phyloP scores from a whole-genome alignment of 331 rosid genomes.

The Acacia pycnantha region DNA sequence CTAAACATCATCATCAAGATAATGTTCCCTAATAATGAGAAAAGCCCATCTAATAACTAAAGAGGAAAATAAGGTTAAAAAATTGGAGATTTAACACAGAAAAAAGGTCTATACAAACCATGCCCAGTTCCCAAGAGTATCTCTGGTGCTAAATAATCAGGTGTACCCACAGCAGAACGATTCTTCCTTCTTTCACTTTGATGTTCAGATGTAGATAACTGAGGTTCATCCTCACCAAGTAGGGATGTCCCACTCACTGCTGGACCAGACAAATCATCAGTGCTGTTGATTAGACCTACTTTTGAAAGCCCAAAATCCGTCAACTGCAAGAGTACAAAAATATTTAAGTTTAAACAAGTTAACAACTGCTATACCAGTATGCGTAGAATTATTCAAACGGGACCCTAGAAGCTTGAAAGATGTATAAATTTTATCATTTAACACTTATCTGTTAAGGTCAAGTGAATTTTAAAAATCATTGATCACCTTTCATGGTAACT shows the following conservation, averaged over 20 bases:
- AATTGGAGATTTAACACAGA: slow-evolving; percentile 35
- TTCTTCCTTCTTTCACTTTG: slow-evolving; percentile 86
- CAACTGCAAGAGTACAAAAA: slow-evolving; percentile 56
- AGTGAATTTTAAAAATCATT: neutral
- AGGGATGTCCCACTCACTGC: slow-evolving; percentile 81
- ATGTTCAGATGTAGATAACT: slow-evolving; percentile 61
- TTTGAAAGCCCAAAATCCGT: slow-evolving; percentile 98
- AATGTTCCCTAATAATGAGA: slow-evolving; percentile 22
- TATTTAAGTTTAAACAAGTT: slow-evolving; percentile 6
- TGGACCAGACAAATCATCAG: slow-evolving; percentile 96
- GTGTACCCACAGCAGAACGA: slow-evolving; percentile 98
- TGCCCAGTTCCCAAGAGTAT: slow-evolving; percentile 99
- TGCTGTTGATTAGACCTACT: slow-evolving; percentile 99
- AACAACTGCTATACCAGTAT: slow-evolving; percentile 3
- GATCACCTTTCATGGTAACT: neutral
- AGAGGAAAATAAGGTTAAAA: slow-evolving; percentile 27
- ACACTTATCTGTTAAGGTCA: neutral
- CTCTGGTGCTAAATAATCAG: slow-evolving; percentile 99
- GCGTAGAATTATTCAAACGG: slow-evolving; percentile 9
- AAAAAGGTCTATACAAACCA: slow-evolving; percentile 74
- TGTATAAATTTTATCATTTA: neutral
- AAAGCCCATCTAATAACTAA: slow-evolving; percentile 16
- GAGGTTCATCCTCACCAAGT: slow-evolving; percentile 74
- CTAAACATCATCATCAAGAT: slow-evolving; percentile 3
- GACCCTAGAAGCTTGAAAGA: neutral